Percentiles rank a stretch among this genome's conserved stretches.
Conservation (phyloP, 257 asterid genomes). For the Solanum corneliomulleri region DNA sequence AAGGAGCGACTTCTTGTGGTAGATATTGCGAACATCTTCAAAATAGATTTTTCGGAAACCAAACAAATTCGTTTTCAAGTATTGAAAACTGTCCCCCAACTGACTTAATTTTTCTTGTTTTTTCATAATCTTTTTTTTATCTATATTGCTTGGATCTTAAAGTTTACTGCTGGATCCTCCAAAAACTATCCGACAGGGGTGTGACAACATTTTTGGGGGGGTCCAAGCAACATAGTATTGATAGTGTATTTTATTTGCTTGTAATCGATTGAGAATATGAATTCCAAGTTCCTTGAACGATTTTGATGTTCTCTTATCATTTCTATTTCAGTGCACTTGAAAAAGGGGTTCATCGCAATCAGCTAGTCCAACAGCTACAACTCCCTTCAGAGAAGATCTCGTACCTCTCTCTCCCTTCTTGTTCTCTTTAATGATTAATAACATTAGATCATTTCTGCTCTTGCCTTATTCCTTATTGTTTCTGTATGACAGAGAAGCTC, state of each 20-base stretch:
- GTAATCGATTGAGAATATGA: not conserved
- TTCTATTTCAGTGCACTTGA: constrained; percentile 37
- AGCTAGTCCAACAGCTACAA: constrained; percentile 40
- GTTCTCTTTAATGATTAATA: not conserved
- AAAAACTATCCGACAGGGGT: not conserved
- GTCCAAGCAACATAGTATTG: not conserved
- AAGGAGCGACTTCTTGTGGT: not conserved
- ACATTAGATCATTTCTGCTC: not conserved
- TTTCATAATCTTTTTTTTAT: not conserved
- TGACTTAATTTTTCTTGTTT: not conserved
- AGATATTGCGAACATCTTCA: not conserved
- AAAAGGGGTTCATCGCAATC: constrained; percentile 53
- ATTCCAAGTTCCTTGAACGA: not conserved
- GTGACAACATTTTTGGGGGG: not conserved
- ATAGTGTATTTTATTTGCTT: not conserved
- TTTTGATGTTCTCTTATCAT: not conserved
- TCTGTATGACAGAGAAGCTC: constrained; percentile 44
- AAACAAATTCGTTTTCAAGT: not conserved
- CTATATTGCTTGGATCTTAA: not conserved
- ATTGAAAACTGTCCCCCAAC: not conserved
- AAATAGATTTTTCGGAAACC: not conserved
- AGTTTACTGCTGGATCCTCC: not conserved
- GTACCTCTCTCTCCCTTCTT: constrained; percentile 23
- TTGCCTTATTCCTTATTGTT: not conserved
- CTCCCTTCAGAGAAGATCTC: constrained; percentile 35